Base-by-base conservation (phyloP, 2,329 filamentous ascomycete genomes). In the Penicillium sp. region DNA sequence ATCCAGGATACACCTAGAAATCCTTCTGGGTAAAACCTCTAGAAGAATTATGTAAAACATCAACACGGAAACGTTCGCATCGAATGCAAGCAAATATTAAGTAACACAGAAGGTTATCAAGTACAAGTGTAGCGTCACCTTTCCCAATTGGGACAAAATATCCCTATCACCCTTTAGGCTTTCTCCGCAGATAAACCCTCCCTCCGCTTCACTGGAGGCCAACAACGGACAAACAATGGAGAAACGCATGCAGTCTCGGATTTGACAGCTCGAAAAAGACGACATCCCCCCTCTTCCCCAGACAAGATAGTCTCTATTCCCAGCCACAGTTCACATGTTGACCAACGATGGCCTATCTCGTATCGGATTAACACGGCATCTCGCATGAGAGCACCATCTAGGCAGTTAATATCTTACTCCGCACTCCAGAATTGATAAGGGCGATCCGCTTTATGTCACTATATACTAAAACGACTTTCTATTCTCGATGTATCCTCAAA, bases 121-220 rank as follows among this genome's bases (percentile, higher is more conserved):
- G 52, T 58, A 60, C 41, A 63, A 60, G 50, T 33, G 53, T 54
- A 51, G 57, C 58, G 31, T 61, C 59, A 57, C 66, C 64, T 72
- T 74, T 68, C 72, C 73, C 58, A 62, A 74, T 68, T 43, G 12
- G 71, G 73, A 64, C 64, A 76, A 74, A 65, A 73, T 62, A 70
- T 76, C 74, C 74, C 59, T 55, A 21, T 8, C 40, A 45, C 60
- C 58, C 54, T 62, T 66, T 62, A 62, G 63, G 56, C 40, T 54
- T 62, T 19, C 58, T 54, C 42, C 52, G 21, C 38, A 53, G 49
- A 60, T 60, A 59, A 53, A 40, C 15, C 40, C 52, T 57, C 31
- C 21, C 23, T 25, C 49, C 35, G 10, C 29, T 23, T 31, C 23
- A 2, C 6, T 3, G 21, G 17, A 27, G 46, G 21, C 33, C 31